Percentiles rank a stretch among this genome's conserved stretches.
phyloP scores from a whole-genome alignment of 2,329 filamentous ascomycete genomes.

The Elsinoe arachidis region DNA sequence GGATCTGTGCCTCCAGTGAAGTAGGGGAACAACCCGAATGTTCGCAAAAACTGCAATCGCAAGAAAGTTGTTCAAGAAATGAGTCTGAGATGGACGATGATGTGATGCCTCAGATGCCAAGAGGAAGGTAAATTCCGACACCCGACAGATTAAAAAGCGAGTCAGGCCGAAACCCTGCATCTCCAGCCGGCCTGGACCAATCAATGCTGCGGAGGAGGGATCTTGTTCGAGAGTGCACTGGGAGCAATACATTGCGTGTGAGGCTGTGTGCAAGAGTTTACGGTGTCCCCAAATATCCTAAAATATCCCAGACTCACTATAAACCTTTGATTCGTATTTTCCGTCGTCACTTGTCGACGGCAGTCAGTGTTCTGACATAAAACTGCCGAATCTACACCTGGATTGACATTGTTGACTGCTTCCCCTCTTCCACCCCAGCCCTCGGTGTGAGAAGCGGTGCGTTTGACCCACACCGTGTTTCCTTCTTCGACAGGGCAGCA shows the following conservation, averaged over 20 bases:
- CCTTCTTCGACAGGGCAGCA: conserved; percentile 5
- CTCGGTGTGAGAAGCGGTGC: conserved; percentile 8
- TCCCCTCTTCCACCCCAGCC: conserved; percentile 4
- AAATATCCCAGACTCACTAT: conserved; percentile 4
- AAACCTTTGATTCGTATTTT: conserved; percentile 1
- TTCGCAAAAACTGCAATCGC: no score
- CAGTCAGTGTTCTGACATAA: background rate
- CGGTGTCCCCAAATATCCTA: conserved; percentile 8
- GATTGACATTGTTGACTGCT: conserved; percentile 1
- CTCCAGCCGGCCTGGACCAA: background rate
- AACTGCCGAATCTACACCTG: background rate
- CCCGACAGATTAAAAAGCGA: background rate
- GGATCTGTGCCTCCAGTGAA: no score
- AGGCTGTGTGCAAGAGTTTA: conserved; percentile 4
- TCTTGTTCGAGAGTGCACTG: background rate
- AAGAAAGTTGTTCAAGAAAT: background rate
- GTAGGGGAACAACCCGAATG: no score
- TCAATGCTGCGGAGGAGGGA: background rate
- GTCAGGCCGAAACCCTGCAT: background rate
- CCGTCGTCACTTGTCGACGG: background rate
- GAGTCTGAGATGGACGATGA: background rate
- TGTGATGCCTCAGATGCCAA: conserved; percentile 7
- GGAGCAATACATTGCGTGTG: conserved; percentile 1
- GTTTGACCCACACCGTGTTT: conserved; percentile 11
- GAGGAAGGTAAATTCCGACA: background rate